Base-by-base conservation (phyloP, 768 basidiomycete genomes). In the Neoboletus brunneissimus region DNA sequence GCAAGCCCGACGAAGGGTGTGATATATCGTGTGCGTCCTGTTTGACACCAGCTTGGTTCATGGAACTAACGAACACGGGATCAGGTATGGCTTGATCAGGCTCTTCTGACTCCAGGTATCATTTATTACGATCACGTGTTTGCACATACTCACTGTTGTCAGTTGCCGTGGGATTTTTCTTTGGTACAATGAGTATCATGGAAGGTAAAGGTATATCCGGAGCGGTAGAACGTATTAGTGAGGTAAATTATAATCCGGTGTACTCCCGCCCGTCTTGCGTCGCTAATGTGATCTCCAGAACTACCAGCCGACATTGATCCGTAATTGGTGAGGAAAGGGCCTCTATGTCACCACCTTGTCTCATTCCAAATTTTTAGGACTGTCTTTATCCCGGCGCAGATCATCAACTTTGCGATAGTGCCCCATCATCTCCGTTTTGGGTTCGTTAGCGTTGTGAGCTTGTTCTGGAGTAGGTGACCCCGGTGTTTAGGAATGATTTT, bases 71-170 rank as follows among this genome's bases (percentile, higher is more conserved):
- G 10, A 12, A 25, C 50, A 34, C 27, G 48, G 50, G 35, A 42
- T 48, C 66, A 88, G 89, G 89, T 91, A 7, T 89, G 81, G 72
- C 77, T 94, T 27, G 94, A 95, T 69, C 94, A 96, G 73, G 81
- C 82, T 6, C 63, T 90, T 13, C 75, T 91, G 46, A 87, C 91
- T 1, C 93, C 94, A 11, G 76, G 86, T 82, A 60, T 57, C 27
- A 35, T 42, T 37, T 12, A 20, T 27, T 18, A 20, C 25, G 0
- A 37, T 40, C 75, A 63, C 12, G 3, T 20, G 27, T 4, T 46
- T 31, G 20, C 47, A 16, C 12, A 7, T 34, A 49, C 59, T 57
- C 51, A 57, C 44, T 43, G 52, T 59, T 22, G 11, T 15, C 51
- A 77, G 79, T 71, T 44, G 75, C 74, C 31, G 73, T 86, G 42